A percentile compares a stretch with the other conserved stretches of the same genome.
Evolutionary conservation across 116 monocot genomes (phyloP).

Genomic region (Posidonia oceanica): DNA sequence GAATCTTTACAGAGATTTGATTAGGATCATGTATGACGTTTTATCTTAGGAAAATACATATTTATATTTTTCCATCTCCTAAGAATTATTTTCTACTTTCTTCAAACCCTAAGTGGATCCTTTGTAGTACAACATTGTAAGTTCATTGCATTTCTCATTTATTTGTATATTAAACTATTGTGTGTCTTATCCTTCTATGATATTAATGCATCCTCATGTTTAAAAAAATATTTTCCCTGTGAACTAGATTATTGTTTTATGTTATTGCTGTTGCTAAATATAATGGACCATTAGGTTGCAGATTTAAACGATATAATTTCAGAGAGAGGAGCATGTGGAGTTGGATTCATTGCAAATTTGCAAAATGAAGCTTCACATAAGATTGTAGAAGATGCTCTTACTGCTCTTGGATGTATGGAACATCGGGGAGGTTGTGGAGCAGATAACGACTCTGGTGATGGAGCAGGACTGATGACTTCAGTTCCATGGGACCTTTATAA

Average conservation of each 20-base stretch:
- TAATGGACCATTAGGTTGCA: conserved; percentile 44
- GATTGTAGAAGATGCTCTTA: conserved; percentile 75
- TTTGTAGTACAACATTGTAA: too few species aligned
- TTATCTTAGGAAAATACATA: too few species aligned
- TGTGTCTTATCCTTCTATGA: too few species aligned
- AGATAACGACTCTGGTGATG: conserved; percentile 96
- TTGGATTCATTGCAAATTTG: conserved; percentile 98
- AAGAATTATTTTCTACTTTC: too few species aligned
- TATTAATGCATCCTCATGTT: too few species aligned
- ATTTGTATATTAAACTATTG: too few species aligned
- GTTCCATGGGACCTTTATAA: conserved; percentile 88
- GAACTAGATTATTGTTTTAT: too few species aligned
- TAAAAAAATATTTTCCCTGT: too few species aligned
- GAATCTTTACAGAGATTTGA: not conserved
- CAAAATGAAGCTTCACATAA: conserved; percentile 78
- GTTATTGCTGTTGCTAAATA: not conserved
- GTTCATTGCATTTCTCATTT: too few species aligned
- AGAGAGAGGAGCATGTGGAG: conserved; percentile 99
- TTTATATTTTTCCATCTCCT: too few species aligned
- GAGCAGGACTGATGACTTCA: conserved; percentile 84
- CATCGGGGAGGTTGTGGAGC: conserved; percentile 98
- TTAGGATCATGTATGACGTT: too few species aligned
- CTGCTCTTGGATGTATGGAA: conserved; percentile 98
- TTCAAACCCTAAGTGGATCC: too few species aligned
- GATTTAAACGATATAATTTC: conserved; percentile 78